Evolutionary conservation across 257 asterid species (phyloP).

Genomic region (Solanum ossicruentum): DNA sequence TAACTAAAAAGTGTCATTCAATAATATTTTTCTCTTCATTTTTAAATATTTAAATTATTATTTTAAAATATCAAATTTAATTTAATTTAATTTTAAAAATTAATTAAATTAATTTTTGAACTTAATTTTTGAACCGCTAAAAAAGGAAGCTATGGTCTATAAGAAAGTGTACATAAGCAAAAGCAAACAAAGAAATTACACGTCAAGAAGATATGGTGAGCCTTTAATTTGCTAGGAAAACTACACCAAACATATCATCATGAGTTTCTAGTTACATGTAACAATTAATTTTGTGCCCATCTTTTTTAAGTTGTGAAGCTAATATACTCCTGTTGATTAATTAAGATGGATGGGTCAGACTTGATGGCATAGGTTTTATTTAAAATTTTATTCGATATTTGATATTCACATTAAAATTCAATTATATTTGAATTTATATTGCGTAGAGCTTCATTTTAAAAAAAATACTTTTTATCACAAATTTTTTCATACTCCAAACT

Average conservation of each 20-base stretch:
- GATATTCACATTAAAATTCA: no score
- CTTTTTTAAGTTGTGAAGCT: not conserved
- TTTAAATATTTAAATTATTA: no score
- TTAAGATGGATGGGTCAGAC: not conserved
- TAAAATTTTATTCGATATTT: accelerated
- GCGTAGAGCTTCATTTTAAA: accelerated
- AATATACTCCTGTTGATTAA: not conserved
- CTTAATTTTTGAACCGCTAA: no score
- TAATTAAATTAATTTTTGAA: no score
- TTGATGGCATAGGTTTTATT: not conserved
- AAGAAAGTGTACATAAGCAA: not conserved
- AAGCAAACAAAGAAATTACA: not conserved
- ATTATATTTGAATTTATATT: no score
- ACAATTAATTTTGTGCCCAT: not conserved
- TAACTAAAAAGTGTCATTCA: no score
- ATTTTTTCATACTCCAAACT: accelerated
- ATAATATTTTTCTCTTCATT: no score
- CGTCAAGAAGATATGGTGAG: not conserved
- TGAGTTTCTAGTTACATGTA: not conserved
- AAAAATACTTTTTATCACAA: accelerated
- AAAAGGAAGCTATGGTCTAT: no score
- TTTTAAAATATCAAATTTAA: no score
- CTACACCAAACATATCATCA: not conserved
- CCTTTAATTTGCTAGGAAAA: not conserved
- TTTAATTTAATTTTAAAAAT: no score